Base-by-base conservation (phyloP, 306 rosid species). In the Quercus suber region DNA sequence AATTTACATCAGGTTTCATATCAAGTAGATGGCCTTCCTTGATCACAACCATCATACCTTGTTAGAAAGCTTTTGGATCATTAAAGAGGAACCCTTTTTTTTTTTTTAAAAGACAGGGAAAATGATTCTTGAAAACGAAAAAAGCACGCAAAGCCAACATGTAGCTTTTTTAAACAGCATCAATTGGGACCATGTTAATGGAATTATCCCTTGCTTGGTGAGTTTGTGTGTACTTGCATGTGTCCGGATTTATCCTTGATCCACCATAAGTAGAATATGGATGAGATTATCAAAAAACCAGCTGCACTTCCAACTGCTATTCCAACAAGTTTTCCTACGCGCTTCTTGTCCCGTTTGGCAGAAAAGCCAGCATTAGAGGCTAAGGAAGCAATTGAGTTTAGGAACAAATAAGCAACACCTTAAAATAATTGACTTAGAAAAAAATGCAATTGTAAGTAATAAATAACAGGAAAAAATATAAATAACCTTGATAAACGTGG, bases 401-500 rank as follows among this genome's bases (percentile, higher is more conserved):
- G 12, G 45, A 17, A 21, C n/a, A 51, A 5, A 43, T 12, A 49
- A 71, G 8, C 3, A 23, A 43, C 25, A 20, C 12, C 19, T 35
- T 31, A 37, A 17, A 4, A 31, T 31, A 17, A 27, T 17, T 72
- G 75, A 25, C 12, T 1, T 37, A 10, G 14, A 19, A 12, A 72
- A 72, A 49, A 17, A 23, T 27, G 11, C 12, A 51, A 35, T 12
- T 35, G 33, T 17, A 6, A 41, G 45, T 8, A 5, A 41, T 1
- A 27, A 11, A 8, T 49, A 63, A 27, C 59, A 5, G 72, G 45
- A 43, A 17, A 25, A 5, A 21, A 37, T 6, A 3, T 2, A 2
- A 33, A 10, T 17, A 65, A 84, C 84, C 90, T 83, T 78, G 85
- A 30, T 59, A 68, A 31, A 67, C 89, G 67, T 78, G 52, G 73